phyloP scores from a whole-genome alignment of 352 stramenopile genomes.

The Achlya hypogyna region DNA sequence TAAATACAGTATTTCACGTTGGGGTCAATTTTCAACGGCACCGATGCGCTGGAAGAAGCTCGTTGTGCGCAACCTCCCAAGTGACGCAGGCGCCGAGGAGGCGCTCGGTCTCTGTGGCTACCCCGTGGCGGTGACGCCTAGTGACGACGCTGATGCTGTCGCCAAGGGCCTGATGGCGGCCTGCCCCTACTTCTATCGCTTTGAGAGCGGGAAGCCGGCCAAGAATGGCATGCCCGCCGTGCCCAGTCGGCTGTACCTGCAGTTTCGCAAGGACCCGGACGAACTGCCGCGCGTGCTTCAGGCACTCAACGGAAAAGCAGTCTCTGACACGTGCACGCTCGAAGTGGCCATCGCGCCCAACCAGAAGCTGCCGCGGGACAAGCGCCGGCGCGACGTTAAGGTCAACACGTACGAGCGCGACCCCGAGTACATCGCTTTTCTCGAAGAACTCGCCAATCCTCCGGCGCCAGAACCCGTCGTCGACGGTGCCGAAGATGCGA shows the following conservation, averaged over 20 bases:
- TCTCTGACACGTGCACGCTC: slow-evolving; percentile 20
- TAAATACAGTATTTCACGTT: neutral
- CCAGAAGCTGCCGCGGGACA: slow-evolving; percentile 73
- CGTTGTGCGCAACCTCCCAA: slow-evolving; percentile 14
- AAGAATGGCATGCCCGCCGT: slow-evolving; percentile 8
- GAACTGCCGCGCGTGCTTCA: neutral
- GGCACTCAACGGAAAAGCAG: slow-evolving; percentile 11
- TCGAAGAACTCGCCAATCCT: slow-evolving; percentile 49
- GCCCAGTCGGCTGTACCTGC: slow-evolving; percentile 6
- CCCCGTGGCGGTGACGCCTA: neutral
- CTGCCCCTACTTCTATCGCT: slow-evolving; percentile 10
- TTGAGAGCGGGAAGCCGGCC: slow-evolving; percentile 1
- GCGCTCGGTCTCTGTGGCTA: slow-evolving; percentile 11
- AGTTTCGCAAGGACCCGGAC: slow-evolving; percentile 19
- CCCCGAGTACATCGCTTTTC: slow-evolving; percentile 57
- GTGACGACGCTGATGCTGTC: neutral
- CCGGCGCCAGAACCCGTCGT: neutral
- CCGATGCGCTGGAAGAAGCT: slow-evolving; percentile 21
- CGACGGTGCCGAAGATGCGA: slow-evolving; percentile 24
- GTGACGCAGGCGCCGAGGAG: slow-evolving; percentile 1
- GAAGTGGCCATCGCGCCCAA: slow-evolving; percentile 68
- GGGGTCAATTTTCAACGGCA: neutral
- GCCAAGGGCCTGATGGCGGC: neutral
- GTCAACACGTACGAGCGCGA: slow-evolving; percentile 61
- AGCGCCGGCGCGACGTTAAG: slow-evolving; percentile 64